Percentiles rank a stretch among this genome's conserved stretches.
These are phyloP conservation scores for Mucor saturninus DNA, from an alignment of 371 early-diverging fungal species.

Conservation along the genomic window DNA sequence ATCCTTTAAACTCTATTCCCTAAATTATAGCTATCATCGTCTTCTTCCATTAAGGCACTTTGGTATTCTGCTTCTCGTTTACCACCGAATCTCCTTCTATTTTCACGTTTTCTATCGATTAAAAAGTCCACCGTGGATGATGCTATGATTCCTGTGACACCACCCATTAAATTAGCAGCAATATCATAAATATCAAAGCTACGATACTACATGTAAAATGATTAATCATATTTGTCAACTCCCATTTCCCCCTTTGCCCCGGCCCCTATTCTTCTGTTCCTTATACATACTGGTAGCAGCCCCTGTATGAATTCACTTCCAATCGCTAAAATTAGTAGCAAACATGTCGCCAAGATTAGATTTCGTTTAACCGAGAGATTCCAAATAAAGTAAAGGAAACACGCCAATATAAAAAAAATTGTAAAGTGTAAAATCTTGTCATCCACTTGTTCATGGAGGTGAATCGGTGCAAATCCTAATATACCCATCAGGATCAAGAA, in stretches of 20 bases:
- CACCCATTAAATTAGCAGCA: slow-evolving; percentile 48
- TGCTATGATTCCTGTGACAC: slow-evolving; percentile 32
- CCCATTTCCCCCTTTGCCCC: too few species aligned
- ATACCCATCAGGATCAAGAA: slow-evolving; percentile 44
- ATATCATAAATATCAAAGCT: slow-evolving; percentile 53
- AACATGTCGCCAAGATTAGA: slow-evolving; percentile 30
- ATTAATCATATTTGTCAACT: not conserved
- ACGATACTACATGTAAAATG: slow-evolving; percentile 38
- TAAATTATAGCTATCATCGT: slow-evolving; percentile 5
- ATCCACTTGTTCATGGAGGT: slow-evolving; percentile 37
- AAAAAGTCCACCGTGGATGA: slow-evolving; percentile 38
- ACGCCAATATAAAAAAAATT: slow-evolving; percentile 39
- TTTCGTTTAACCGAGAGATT: slow-evolving; percentile 47
- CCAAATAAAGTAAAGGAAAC: slow-evolving; percentile 52
- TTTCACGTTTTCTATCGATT: slow-evolving; percentile 31
- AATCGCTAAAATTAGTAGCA: slow-evolving; percentile 31
- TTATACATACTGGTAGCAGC: slow-evolving; percentile 41
- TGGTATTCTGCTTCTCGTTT: slow-evolving; percentile 49
- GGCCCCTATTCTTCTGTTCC: not conserved
- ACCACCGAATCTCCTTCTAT: slow-evolving; percentile 44
- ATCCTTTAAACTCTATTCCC: not conserved
- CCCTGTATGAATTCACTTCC: slow-evolving; percentile 55
- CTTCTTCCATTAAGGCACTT: slow-evolving; percentile 47
- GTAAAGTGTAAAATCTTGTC: slow-evolving; percentile 52
- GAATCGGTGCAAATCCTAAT: slow-evolving; percentile 53